Base-by-base conservation (phyloP, 139 green algal genomes). In the Dunaliella primolecta region DNA sequence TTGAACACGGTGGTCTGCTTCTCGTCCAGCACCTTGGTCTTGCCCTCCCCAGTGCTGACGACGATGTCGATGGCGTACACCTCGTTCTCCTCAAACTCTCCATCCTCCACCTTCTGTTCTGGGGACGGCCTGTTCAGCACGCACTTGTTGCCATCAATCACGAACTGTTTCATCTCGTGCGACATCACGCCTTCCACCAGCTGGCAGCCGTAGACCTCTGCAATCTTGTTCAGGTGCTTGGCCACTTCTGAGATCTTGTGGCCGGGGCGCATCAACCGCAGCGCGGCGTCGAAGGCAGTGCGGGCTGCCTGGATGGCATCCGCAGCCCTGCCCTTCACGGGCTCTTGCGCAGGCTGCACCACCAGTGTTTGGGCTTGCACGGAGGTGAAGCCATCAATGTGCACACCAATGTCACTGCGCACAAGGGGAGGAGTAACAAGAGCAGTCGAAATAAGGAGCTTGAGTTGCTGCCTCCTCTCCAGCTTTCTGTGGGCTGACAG, bases 1-100 rank as follows among this genome's bases (percentile, higher is more conserved):
- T 99, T 99, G 94, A 97, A 99, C 78, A 99, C 94, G 0, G 94
- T 97, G 34, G 97, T 99, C 92, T 98, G 93, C 91, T 95, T 97
- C 92, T 99, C 97, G 81, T 99, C 97, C 35, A 95, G 75, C 64
- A 97, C 84, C 74, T 88, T 89, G 70, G 92, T 64, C 84, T 96
- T 97, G 80, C 95, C 95, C 87, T 98, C 95, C 36, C 96, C 97
- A 1, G 91, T 96, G 92, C 88, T 90, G 71, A 99, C 90, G 11
- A 99, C 93, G 32, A 99, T 96, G 89, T 99, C 97, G 25, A 99
- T 92, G 24, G 95, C 96, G 34, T 98, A 98, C 78, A 98, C 97
- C 90, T 99, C 97, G 81, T 98, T 97, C 82, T 97, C 94, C 90
- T 98, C 95, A 90, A 99, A 99, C 88, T 98, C 94, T 0, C 70